phyloP scores from a whole-genome alignment of 805 yeast species.

The Candida vaughaniae region DNA sequence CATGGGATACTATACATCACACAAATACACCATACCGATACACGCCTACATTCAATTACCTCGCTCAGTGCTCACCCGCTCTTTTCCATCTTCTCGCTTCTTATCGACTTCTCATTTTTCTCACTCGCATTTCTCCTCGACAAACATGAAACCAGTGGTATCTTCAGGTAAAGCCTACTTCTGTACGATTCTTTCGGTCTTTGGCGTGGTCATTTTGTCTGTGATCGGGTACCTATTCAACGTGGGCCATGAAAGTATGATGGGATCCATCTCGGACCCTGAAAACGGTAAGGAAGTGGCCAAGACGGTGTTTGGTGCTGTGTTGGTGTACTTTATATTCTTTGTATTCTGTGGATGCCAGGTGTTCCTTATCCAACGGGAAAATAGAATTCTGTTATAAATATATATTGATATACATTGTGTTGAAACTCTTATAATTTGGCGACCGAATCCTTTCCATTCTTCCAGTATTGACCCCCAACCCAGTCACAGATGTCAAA shows the following conservation, averaged over 20 bases:
- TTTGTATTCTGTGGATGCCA: constrained; percentile 91
- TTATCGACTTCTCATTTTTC: not conserved
- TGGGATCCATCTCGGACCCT: constrained; percentile 90
- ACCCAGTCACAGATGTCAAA: constrained; percentile 71
- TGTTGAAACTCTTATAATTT: constrained; percentile 37
- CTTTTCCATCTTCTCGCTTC: not conserved
- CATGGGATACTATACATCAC: no score
- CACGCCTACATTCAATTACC: no score
- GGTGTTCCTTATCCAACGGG: constrained; percentile 60
- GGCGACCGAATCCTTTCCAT: constrained; percentile 58
- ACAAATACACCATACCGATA: no score
- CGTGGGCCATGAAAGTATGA: constrained; percentile 81
- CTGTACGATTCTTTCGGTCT: constrained; percentile 89
- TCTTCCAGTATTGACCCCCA: constrained; percentile 49
- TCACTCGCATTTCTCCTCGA: constrained; percentile 1
- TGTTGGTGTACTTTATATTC: constrained; percentile 73
- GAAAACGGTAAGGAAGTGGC: constrained; percentile 94
- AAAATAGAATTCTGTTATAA: constrained; percentile 55
- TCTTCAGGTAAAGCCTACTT: constrained; percentile 86
- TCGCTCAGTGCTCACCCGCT: not conserved
- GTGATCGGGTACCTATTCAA: constrained; percentile 82
- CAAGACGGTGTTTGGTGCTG: constrained; percentile 86
- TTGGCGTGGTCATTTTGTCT: constrained; percentile 84
- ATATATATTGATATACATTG: not conserved
- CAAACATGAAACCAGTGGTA: constrained; percentile 45